phyloP scores from a whole-genome alignment of 768 basidiomycete genomes.

The Cystofilobasidium capitatum region DNA sequence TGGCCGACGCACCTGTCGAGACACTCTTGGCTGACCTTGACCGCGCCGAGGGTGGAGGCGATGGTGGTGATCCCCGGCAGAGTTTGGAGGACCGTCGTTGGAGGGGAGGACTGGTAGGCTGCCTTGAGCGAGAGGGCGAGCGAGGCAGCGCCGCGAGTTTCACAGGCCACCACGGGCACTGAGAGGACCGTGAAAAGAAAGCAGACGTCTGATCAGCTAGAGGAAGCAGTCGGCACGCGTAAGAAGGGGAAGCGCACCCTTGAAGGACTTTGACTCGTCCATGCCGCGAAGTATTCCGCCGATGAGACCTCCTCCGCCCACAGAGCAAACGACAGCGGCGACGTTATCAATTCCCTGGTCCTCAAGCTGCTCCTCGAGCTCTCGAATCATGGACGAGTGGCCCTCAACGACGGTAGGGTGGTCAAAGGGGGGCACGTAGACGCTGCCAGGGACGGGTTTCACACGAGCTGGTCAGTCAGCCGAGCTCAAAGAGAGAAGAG shows the following conservation, averaged over 20 bases:
- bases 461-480: too few relatives aligned
- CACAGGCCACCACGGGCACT: background rate
- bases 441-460: too few relatives aligned
- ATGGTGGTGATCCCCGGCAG: background rate
- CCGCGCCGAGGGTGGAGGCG: background rate
- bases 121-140: background rate
- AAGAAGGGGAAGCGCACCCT: background rate
- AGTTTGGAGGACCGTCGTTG: background rate
- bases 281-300: background rate
- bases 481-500: too few relatives aligned
- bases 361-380: background rate
- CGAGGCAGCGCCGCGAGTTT: constrained; percentile 1
- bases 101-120: background rate
- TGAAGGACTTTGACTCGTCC: background rate
- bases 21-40: background rate
- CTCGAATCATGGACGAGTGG: background rate
- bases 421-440: background rate
- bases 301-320: background rate
- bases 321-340: background rate
- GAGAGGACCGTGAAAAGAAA: too few relatives aligned
- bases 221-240: background rate
- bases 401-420: background rate
- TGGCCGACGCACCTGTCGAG: background rate
- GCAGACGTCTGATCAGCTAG: background rate
- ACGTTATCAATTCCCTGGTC: background rate